Conservation (phyloP, 2,329 filamentous ascomycete genomes). For the Chrysoporthe puriensis region DNA sequence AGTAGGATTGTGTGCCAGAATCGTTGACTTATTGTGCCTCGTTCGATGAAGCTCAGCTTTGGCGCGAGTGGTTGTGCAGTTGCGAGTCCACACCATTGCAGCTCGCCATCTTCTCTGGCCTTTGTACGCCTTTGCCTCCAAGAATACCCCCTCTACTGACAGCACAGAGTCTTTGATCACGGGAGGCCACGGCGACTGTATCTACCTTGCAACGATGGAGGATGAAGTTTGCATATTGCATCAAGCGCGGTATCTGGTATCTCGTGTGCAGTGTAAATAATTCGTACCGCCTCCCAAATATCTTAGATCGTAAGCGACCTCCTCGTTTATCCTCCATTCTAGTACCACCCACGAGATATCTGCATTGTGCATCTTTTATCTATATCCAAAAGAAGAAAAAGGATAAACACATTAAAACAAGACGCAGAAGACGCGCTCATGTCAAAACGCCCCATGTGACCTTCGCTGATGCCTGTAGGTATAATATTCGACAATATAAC, state of each 20-base stretch:
- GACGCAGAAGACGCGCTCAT: conserved; percentile 8
- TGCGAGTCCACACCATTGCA: too few species aligned
- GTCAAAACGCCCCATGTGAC: conserved; percentile 24
- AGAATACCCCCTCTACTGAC: too few species aligned
- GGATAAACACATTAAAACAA: conserved; percentile 1
- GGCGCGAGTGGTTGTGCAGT: too few species aligned
- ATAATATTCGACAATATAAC: conserved; percentile 10
- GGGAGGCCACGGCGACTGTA: too few species aligned
- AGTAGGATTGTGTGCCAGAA: too few species aligned
- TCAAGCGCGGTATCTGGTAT: conserved; percentile 9
- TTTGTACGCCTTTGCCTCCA: too few species aligned
- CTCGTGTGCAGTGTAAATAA: conserved; percentile 9
- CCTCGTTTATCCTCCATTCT: background rate
- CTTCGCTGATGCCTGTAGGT: conserved; percentile 27
- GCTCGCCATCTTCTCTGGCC: too few species aligned
- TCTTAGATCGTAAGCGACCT: background rate
- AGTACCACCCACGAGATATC: background rate
- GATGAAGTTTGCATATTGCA: background rate
- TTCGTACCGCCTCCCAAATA: conserved; percentile 2
- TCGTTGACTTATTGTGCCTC: too few species aligned
- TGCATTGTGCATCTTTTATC: background rate
- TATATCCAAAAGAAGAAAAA: background rate
- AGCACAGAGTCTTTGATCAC: too few species aligned
- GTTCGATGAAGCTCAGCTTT: too few species aligned
- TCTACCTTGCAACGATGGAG: background rate